Conservation (phyloP, 257 asterid species). For the Solanum sejunctum region DNA sequence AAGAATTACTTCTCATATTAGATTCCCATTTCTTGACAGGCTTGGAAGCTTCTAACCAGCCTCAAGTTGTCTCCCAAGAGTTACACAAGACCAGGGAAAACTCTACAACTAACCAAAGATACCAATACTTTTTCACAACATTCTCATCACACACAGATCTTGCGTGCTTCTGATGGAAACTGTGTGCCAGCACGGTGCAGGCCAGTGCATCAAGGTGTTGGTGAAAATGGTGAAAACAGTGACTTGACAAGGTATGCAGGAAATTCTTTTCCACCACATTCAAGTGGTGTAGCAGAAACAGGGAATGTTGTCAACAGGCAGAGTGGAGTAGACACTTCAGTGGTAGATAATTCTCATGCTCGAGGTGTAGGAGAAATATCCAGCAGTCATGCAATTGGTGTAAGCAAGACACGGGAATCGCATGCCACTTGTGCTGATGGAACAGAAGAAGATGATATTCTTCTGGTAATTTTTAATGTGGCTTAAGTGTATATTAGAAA, state of each 20-base stretch:
- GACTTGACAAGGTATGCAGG: slow-evolving; percentile 14
- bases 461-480: slow-evolving; percentile 50
- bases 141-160: slow-evolving; percentile 29
- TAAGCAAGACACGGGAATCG: slow-evolving; percentile 15
- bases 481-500: neutral
- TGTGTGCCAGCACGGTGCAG: slow-evolving; percentile 15
- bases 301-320: slow-evolving; percentile 20
- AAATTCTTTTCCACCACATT: slow-evolving; percentile 18
- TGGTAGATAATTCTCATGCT: slow-evolving; percentile 12
- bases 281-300: slow-evolving; percentile 26
- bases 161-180: slow-evolving; percentile 19
- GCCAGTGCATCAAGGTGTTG: slow-evolving; percentile 20
- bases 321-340: slow-evolving; percentile 11
- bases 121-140: slow-evolving; percentile 22
- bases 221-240: slow-evolving; percentile 13
- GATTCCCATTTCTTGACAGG: slow-evolving; percentile 31
- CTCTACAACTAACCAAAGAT: slow-evolving; percentile 29
- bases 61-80: slow-evolving; percentile 60
- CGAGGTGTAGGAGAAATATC: slow-evolving; percentile 17
- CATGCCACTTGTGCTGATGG: slow-evolving; percentile 14
- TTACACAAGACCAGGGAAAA: slow-evolving; percentile 69
- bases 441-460: slow-evolving; percentile 62
- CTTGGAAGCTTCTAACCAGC: slow-evolving; percentile 69
- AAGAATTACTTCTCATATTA: neutral
- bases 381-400: slow-evolving; percentile 15